phyloP scores from a whole-genome alignment of 108 stramenopile species.

The Pseudonitzschia delicatissima region DNA sequence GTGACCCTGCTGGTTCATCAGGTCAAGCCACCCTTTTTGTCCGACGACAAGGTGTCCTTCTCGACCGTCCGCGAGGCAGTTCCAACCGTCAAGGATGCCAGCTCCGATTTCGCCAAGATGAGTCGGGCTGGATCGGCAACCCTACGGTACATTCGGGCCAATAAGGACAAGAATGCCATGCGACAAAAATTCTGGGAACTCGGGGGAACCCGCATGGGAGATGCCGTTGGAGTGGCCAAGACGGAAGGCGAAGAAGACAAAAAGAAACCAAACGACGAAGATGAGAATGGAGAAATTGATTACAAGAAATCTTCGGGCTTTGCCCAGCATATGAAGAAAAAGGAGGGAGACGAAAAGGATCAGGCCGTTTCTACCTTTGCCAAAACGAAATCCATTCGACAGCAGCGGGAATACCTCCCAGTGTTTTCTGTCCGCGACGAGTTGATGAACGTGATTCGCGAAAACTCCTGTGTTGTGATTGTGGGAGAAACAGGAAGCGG shows the following conservation, averaged over 20 bases:
- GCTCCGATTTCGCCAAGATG: conserved; percentile 90
- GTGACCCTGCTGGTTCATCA: conserved; percentile 91
- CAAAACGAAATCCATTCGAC: conserved; percentile 82
- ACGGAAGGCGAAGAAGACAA: conserved; percentile 23
- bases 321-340: conserved; percentile 80
- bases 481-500: conserved; percentile 89
- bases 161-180: conserved; percentile 90
- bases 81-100: conserved; percentile 80
- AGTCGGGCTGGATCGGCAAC: conserved; percentile 87
- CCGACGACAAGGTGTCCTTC: conserved; percentile 72
- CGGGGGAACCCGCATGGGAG: conserved; percentile 94
- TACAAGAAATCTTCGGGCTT: conserved; percentile 89
- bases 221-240: conserved; percentile 83
- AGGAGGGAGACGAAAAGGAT: conserved; percentile 26
- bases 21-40: conserved; percentile 96
- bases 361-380: conserved; percentile 77
- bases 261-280: conserved; percentile 18
- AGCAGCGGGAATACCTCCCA: conserved; percentile 94
- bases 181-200: conserved; percentile 98
- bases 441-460: conserved; percentile 87
- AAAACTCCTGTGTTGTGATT: conserved; percentile 92
- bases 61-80: conserved; percentile 82
- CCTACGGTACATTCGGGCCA: conserved; percentile 69
- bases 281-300: conserved; percentile 66
- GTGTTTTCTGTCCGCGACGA: conserved; percentile 93